Percentiles rank a stretch among this genome's conserved stretches.
Conservation (phyloP, 495 filamentous ascomycete genomes). For the Penicillium pulvis region DNA sequence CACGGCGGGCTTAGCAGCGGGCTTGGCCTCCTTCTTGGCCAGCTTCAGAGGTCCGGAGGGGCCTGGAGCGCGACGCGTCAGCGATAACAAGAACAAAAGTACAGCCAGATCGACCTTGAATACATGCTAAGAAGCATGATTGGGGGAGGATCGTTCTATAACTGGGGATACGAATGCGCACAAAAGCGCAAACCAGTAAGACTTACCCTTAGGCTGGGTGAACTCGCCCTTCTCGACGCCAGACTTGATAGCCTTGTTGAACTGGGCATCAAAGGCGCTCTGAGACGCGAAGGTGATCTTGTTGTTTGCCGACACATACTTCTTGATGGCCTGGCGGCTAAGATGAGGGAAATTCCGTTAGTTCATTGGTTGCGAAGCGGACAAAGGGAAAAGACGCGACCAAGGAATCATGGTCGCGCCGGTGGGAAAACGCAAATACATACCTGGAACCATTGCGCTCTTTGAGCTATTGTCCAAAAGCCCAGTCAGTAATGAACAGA, state of each 20-base stretch:
- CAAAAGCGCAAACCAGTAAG: neutral
- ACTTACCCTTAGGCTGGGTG: constrained; percentile 92
- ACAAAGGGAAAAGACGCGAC: constrained; percentile 9
- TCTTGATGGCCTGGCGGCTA: constrained; percentile 96
- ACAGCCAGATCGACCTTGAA: neutral
- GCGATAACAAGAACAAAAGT: constrained; percentile 21
- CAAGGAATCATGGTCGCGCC: constrained; percentile 7
- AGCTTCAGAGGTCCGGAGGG: constrained; percentile 96
- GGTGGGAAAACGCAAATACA: constrained; percentile 31
- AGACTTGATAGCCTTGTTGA: constrained; percentile 88
- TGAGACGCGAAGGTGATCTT: constrained; percentile 68
- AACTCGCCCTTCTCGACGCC: constrained; percentile 92
- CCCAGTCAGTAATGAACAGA: constrained; percentile 36
- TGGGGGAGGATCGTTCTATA: neutral
- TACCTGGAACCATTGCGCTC: constrained; percentile 68
- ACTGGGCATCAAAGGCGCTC: constrained; percentile 80
- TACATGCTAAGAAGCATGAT: neutral
- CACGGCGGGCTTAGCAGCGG: constrained; percentile 50
- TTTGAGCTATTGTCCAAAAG: constrained; percentile 54
- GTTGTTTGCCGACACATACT: constrained; percentile 97
- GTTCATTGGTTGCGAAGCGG: constrained; percentile 9
- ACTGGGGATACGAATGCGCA: constrained; percentile 9
- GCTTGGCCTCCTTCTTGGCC: constrained; percentile 74
- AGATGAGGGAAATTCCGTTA: constrained; percentile 16
- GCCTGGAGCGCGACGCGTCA: constrained; percentile 58